Conservation (phyloP, 345 rosid species). For the Clausena lansium region DNA sequence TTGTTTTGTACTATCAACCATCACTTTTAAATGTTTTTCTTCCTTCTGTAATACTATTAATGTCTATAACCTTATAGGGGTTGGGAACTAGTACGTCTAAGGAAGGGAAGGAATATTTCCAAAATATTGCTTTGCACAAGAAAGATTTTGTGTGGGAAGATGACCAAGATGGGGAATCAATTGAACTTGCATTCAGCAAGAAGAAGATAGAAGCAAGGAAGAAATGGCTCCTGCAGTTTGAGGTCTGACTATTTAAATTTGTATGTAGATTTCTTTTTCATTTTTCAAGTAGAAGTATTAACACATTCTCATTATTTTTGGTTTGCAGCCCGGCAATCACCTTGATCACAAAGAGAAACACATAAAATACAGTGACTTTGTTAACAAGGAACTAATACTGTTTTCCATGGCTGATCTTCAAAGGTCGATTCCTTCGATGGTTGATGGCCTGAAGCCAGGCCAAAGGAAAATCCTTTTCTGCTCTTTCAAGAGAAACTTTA, state of each 20-base stretch:
- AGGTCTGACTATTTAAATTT: conserved; percentile 38
- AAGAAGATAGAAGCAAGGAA: conserved; percentile 97
- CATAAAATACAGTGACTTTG: conserved; percentile 83
- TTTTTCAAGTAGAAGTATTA: not conserved
- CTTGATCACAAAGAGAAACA: conserved; percentile 69
- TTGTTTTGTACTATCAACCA: not conserved
- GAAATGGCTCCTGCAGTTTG: conserved; percentile 82
- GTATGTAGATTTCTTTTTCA: not conserved
- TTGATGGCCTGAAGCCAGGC: conserved; percentile 95
- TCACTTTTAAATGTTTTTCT: not conserved
- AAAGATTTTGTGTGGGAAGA: conserved; percentile 83
- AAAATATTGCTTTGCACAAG: conserved; percentile 53
- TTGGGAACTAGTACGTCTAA: conserved; percentile 82
- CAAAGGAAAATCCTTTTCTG: conserved; percentile 94
- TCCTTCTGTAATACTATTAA: not conserved
- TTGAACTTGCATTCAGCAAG: conserved; percentile 97
- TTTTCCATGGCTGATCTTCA: conserved; percentile 98
- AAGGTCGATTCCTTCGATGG: conserved; percentile 94
- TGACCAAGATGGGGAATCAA: conserved; percentile 85
- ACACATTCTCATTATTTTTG: not conserved
- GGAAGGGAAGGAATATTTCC: conserved; percentile 82
- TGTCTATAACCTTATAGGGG: conserved; percentile 48
- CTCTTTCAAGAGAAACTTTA: conserved; percentile 80
- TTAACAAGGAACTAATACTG: conserved; percentile 92
- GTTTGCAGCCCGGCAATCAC: conserved; percentile 82